phyloP scores from a whole-genome alignment of 768 basidiomycete species.

The Termitomyces sp. region DNA sequence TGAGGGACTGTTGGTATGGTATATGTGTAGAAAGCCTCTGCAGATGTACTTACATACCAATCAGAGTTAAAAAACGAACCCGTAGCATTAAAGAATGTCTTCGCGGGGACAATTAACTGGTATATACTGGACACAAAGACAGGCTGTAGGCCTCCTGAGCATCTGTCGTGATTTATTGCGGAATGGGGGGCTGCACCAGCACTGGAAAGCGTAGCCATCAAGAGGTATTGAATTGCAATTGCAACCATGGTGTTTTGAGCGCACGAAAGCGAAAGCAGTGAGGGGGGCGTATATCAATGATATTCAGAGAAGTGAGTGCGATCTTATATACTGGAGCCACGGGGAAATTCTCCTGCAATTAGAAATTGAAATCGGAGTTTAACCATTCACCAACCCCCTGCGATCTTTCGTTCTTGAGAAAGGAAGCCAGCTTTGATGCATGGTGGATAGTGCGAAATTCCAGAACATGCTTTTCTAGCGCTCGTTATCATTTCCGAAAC shows the following conservation, averaged over 20 bases:
- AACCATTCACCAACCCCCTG: no score
- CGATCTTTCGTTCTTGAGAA: no score
- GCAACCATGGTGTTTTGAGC: not conserved
- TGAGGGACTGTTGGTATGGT: not conserved
- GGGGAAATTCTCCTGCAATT: not conserved
- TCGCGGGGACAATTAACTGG: not conserved
- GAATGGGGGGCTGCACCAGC: not conserved
- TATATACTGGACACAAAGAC: not conserved
- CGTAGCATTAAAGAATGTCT: not conserved
- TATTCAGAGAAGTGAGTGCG: not conserved
- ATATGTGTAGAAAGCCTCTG: not conserved
- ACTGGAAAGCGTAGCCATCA: not conserved
- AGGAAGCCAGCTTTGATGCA: no score
- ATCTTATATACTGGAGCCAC: no score
- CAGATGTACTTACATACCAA: conserved; percentile 1
- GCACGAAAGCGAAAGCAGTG: not conserved
- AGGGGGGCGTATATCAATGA: not conserved
- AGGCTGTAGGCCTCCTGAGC: not conserved
- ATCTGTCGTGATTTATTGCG: not conserved
- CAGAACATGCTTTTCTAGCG: not conserved
- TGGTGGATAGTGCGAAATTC: no score
- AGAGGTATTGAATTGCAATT: not conserved
- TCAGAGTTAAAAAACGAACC: not conserved
- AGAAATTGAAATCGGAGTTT: no score
- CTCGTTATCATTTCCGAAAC: not conserved